phyloP scores from a whole-genome alignment of 2,329 filamentous ascomycete species.

The Immersiporthe knoxdaviesiana region DNA sequence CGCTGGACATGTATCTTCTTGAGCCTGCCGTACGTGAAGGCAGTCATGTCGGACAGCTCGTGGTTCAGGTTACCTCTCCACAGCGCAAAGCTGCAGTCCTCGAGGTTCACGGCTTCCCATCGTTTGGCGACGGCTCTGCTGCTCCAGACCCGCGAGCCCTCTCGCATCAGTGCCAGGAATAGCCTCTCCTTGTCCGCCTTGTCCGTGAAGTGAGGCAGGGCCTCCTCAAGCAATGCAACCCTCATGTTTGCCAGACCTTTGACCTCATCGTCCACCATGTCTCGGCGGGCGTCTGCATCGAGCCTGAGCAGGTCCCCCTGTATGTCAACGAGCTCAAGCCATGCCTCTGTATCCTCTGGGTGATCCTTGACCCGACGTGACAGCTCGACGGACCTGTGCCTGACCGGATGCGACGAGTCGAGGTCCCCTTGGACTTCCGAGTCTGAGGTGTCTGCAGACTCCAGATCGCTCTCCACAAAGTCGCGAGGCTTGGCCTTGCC shows the following conservation, averaged over 20 bases:
- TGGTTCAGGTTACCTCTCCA: constrained; percentile 78
- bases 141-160: constrained; percentile 77
- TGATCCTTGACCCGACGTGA: constrained; percentile 65
- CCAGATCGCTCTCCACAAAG: constrained; percentile 52
- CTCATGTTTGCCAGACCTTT: constrained; percentile 78
- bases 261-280: constrained; percentile 62
- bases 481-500: constrained; percentile 60
- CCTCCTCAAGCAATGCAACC: constrained; percentile 77
- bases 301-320: constrained; percentile 70
- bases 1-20: constrained; percentile 63
- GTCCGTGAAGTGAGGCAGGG: constrained; percentile 59
- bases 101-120: constrained; percentile 65
- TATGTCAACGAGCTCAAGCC: constrained; percentile 78
- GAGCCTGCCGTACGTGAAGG: constrained; percentile 70
- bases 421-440: constrained; percentile 42
- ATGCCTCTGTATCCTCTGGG: constrained; percentile 70
- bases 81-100: constrained; percentile 60
- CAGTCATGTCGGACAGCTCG: constrained; percentile 67
- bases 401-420: constrained; percentile 49
- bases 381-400: constrained; percentile 62
- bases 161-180: constrained; percentile 70
- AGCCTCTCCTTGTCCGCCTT: constrained; percentile 60
- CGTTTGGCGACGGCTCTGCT: constrained; percentile 60
- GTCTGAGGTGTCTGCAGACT: constrained; percentile 50
- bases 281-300: constrained; percentile 47